These are phyloP conservation scores for Bromus sterilis DNA, from an alignment of 176 grass and related monocot species.

Conservation along the genomic window DNA sequence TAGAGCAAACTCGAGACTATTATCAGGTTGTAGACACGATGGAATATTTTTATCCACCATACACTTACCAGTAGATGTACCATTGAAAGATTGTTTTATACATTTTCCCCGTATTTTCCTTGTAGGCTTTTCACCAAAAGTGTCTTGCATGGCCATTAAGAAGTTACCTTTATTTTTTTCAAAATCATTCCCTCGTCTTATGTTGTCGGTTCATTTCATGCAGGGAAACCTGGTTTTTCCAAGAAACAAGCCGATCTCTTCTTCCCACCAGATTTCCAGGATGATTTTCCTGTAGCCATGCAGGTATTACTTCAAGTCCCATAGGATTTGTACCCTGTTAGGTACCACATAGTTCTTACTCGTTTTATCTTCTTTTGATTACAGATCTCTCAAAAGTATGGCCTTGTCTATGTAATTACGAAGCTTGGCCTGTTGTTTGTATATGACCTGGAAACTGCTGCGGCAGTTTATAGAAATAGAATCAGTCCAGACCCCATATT, in stretches of 20 bases:
- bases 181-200: background rate
- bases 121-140: no score
- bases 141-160: background rate
- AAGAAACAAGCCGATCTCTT: slow-evolving; percentile 98
- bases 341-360: background rate
- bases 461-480: slow-evolving; percentile 96
- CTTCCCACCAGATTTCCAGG: slow-evolving; percentile 93
- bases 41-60: background rate
- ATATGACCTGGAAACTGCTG: slow-evolving; percentile 90
- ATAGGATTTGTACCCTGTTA: background rate
- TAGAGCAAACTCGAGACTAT: background rate
- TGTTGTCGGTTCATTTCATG: background rate
- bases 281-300: slow-evolving; percentile 99
- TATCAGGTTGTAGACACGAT: background rate
- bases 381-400: slow-evolving; percentile 94
- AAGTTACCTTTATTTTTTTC: background rate
- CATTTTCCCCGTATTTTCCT: background rate
- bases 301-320: slow-evolving; percentile 38
- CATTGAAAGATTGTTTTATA: background rate
- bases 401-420: slow-evolving; percentile 89
- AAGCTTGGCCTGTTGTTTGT: slow-evolving; percentile 97
- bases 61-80: background rate
- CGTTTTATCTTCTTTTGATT: slow-evolving; percentile 15
- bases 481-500: slow-evolving; percentile 99
- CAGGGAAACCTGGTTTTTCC: slow-evolving; percentile 86